Percentiles rank a stretch among this genome's conserved stretches.
These are phyloP conservation scores for Paraphysoderma sedebokerense DNA, from an alignment of 371 early-diverging fungal genomes.

Conservation along the genomic window DNA sequence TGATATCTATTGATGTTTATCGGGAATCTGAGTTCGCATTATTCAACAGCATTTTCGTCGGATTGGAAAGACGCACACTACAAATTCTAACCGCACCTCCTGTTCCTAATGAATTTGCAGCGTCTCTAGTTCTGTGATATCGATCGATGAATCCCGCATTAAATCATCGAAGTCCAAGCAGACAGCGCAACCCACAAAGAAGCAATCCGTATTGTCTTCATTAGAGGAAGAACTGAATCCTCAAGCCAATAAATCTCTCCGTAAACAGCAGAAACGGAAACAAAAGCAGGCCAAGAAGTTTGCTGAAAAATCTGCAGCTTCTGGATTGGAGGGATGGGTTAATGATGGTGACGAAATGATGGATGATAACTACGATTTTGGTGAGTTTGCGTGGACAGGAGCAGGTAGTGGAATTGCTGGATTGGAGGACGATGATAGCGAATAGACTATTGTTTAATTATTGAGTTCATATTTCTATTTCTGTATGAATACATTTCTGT, in stretches of 20 bases:
- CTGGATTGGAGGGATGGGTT: neutral
- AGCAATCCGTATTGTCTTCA: conserved; percentile 2
- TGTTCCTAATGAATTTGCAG: too few relatives aligned
- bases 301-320: neutral
- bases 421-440: too few relatives aligned
- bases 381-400: conserved; percentile 6
- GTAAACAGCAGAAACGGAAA: conserved; percentile 13
- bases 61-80: too few relatives aligned
- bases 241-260: conserved; percentile 15
- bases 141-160: neutral
- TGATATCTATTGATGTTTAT: too few relatives aligned
- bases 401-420: too few relatives aligned
- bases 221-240: conserved; percentile 22
- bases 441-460: too few relatives aligned
- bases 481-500: too few relatives aligned
- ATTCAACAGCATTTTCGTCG: too few relatives aligned
- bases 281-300: conserved; percentile 8
- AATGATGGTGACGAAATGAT: neutral
- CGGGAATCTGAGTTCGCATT: too few relatives aligned
- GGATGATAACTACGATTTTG: conserved; percentile 3
- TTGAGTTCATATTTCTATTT: too few relatives aligned
- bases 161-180: conserved; percentile 5
- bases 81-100: too few relatives aligned
- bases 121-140: too few relatives aligned
- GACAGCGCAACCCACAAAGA: conserved; percentile 1